Evolutionary conservation across 495 filamentous ascomycete genomes (phyloP), one percentile per base, ranked within the genome.

Genomic region (Astrocystis sublimbata): DNA sequence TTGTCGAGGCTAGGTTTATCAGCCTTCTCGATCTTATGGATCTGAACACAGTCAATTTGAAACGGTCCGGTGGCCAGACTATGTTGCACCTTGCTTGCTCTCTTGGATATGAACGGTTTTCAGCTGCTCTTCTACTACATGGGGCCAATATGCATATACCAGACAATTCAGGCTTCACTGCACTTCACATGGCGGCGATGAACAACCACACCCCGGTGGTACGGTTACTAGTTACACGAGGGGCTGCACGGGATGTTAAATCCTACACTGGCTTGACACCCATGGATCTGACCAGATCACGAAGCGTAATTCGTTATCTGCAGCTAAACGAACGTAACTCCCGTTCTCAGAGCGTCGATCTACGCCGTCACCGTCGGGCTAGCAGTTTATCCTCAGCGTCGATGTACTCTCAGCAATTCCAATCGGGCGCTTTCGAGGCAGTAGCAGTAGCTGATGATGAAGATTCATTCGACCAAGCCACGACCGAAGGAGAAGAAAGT

Each of bases 131-230:
- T 17, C 74, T 96, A 15, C 88, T 88, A 13, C 86, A 90, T 64
- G 90, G 91, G n/a, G 91, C 90, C 7, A 88, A 87, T 63, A 85
- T 89, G 1, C 86, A 93, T 65, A 72, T 86, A 21, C 83, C 87
- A 61, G 92, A 96, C 71, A 88, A 86, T 59, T 89, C 86, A 52
- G 92, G 92, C 28, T 93, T 91, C 71, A 90, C 90, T 10, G 86
- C 92, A 10, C 86, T 96, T 79, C 91, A 94, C 68, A 80, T 93
- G 65, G 92, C 92, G 30, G 86, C 89, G n/a, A 79, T 96, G 65
- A 86, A 87, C 72, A 84, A 87, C 36, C 87, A 91, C 68, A 77
- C 83, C 17, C 85, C 92, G 61, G 92, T 96, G 63, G 83, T 94
- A 9, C 83, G 87, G 55, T 84, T 87, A 19, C 84, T 96, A 31